Conservation (phyloP, 1,139 yeast genomes). For the Debaryomyces coudertii region DNA sequence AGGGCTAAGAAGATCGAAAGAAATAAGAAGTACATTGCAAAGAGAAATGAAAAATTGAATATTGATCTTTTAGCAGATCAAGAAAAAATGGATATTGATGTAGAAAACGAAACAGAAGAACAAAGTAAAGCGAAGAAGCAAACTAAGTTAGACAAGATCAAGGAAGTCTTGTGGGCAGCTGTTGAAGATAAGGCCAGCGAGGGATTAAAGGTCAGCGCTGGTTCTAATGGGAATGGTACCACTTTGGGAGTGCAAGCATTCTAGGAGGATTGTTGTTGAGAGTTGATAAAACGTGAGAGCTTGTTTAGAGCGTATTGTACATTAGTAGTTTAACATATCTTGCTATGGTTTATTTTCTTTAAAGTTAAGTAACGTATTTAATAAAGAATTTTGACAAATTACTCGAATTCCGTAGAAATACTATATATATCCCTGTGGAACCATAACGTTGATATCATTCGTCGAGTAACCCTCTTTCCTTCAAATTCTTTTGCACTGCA, state of each 20-base stretch:
- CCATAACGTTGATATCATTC: conserved; percentile 3
- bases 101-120: conserved; percentile 26
- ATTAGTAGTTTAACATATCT: conserved; percentile 5
- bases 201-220: conserved; percentile 46
- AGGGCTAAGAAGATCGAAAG: conserved; percentile 81
- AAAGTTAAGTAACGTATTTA: conserved; percentile 3
- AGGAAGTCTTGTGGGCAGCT: conserved; percentile 70
- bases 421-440: neutral
- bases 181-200: conserved; percentile 54
- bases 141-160: conserved; percentile 51
- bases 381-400: neutral
- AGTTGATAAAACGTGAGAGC: neutral
- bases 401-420: neutral
- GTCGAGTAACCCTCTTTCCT: conserved; percentile 29
- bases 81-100: conserved; percentile 57
- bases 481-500: conserved; percentile 51
- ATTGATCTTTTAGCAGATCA: conserved; percentile 51
- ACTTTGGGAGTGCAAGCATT: conserved; percentile 75
- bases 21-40: conserved; percentile 68
- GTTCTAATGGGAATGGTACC: conserved; percentile 78
- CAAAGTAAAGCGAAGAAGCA: conserved; percentile 13
- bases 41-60: conserved; percentile 51
- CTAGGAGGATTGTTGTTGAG: conserved; percentile 20
- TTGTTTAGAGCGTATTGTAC: conserved; percentile 5
- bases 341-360: conserved; percentile 7